These are phyloP conservation scores for Rubroboletus pulcherrimus DNA, from an alignment of 768 basidiomycete genomes.

Conservation along the genomic window DNA sequence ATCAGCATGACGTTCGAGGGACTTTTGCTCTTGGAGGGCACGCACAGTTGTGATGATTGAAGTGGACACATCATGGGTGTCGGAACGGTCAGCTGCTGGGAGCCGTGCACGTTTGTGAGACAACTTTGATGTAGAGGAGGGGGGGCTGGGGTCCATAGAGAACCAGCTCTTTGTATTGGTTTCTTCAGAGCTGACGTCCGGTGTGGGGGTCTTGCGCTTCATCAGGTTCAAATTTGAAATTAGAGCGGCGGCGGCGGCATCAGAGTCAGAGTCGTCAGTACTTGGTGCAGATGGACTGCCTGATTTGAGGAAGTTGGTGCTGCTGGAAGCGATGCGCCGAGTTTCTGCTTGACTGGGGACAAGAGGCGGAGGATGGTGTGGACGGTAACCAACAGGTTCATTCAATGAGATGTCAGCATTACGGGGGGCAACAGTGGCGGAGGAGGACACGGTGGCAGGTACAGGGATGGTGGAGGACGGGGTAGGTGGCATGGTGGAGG, in stretches of 20 bases:
- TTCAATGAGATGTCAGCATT: too few species aligned
- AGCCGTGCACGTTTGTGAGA: not conserved
- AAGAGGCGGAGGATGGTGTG: not conserved
- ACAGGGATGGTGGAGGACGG: too few species aligned
- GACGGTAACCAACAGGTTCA: too few species aligned
- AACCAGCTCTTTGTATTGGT: not conserved
- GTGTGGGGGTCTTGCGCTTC: not conserved
- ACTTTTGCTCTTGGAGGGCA: not conserved
- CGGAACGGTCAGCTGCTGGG: not conserved
- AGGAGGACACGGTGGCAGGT: too few species aligned
- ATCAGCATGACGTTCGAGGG: not conserved
- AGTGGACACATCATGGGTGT: not conserved
- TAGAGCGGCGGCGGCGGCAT: not conserved
- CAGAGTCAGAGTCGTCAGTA: not conserved
- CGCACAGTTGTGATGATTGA: not conserved
- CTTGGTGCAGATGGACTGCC: not conserved
- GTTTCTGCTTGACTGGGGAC: not conserved
- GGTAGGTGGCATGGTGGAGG: too few species aligned
- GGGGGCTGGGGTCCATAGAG: not conserved
- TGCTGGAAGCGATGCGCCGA: too few species aligned
- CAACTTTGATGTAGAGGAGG: not conserved
- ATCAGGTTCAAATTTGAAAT: not conserved
- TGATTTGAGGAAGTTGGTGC: not conserved
- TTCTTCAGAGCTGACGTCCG: not conserved
- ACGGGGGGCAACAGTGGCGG: too few species aligned